A percentile compares a stretch with the other conserved stretches of the same genome.
Conservation (phyloP, 805 yeast species). For the Kazachstania taianensis region DNA sequence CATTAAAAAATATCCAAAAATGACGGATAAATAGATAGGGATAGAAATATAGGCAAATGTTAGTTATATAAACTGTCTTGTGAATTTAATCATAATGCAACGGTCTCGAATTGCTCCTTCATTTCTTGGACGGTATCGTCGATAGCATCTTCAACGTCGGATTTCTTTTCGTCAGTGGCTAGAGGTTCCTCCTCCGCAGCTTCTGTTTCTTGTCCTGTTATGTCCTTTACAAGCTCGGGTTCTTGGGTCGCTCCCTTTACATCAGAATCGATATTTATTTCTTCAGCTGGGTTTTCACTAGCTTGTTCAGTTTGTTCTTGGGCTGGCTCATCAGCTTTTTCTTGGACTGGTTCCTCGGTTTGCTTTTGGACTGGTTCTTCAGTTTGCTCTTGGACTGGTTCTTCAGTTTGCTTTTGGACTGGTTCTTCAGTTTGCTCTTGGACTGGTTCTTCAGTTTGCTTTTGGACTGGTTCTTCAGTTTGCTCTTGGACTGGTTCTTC, state of each 20-base stretch:
- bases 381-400: constrained; percentile 3
- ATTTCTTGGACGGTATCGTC: no score
- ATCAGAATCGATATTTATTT: constrained; percentile 8
- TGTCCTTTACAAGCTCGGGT: constrained; percentile 4
- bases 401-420: constrained; percentile 6
- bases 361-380: constrained; percentile 7
- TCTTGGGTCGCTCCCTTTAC: not conserved
- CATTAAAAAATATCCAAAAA: no score
- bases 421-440: constrained; percentile 7
- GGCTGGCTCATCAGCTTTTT: constrained; percentile 3
- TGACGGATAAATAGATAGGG: no score
- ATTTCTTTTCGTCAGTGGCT: constrained; percentile 8
- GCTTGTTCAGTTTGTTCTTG: constrained; percentile 12
- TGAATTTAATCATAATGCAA: constrained; percentile 22
- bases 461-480: constrained; percentile 3
- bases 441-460: constrained; percentile 1
- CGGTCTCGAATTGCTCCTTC: constrained; percentile 17
- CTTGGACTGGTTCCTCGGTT: constrained; percentile 6
- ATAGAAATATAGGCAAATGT: not conserved
- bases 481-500: not conserved
- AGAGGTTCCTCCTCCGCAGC: constrained; percentile 3
- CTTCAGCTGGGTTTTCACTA: constrained; percentile 3
- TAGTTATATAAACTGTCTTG: not conserved
- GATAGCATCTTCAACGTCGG: constrained; percentile 5
- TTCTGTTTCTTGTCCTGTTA: constrained; percentile 5